Evolutionary conservation across 2,329 filamentous ascomycete species (phyloP).

Genomic region (Uncinocarpus reesii): DNA sequence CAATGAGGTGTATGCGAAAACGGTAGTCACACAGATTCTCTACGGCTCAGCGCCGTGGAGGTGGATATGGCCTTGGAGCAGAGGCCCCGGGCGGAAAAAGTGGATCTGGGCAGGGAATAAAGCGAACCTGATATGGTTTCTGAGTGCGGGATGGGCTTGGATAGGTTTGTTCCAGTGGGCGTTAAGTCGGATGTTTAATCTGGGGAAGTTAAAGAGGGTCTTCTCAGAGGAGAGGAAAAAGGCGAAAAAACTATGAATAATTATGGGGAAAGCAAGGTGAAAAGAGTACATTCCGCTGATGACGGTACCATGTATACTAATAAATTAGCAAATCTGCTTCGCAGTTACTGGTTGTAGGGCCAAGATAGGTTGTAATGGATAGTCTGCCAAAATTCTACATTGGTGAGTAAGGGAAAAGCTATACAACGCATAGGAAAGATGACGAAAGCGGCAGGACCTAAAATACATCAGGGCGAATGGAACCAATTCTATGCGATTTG

Average conservation of each 20-base stretch:
- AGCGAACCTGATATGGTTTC: constrained; percentile 42
- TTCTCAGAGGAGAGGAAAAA: constrained; percentile 8
- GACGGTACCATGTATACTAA: too few relatives aligned
- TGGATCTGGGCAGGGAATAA: constrained; percentile 42
- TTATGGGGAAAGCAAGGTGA: not conserved
- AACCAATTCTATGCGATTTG: not conserved
- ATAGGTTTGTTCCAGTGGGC: constrained; percentile 25
- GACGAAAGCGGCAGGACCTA: not conserved
- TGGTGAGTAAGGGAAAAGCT: not conserved
- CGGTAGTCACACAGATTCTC: constrained; percentile 46
- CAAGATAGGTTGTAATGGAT: not conserved
- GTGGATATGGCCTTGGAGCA: constrained; percentile 41
- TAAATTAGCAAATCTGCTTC: not conserved
- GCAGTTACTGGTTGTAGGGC: not conserved
- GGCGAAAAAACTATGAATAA: not conserved
- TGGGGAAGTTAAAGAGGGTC: constrained; percentile 37
- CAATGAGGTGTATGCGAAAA: constrained; percentile 44
- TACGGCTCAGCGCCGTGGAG: constrained; percentile 37
- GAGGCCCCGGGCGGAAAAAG: constrained; percentile 25
- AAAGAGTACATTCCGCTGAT: too few relatives aligned
- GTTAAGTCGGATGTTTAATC: constrained; percentile 44
- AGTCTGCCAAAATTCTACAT: not conserved
- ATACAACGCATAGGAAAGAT: constrained; percentile 1
- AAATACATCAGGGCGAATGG: constrained; percentile 3
- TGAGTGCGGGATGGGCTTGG: constrained; percentile 40